phyloP scores from a whole-genome alignment of 2,329 filamentous ascomycete species.

The Arthrobotrys iridis region DNA sequence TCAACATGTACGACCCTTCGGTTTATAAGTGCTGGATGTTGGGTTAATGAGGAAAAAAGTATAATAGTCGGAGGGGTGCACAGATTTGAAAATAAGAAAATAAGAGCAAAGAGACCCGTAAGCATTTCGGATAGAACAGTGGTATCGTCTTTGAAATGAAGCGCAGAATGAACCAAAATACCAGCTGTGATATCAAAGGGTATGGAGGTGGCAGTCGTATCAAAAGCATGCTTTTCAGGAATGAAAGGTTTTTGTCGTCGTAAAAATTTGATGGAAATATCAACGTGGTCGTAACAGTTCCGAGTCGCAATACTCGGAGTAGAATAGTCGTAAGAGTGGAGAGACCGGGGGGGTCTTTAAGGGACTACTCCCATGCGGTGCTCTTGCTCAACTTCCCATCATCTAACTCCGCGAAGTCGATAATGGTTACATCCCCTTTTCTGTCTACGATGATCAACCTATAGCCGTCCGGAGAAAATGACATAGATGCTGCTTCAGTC shows the following conservation, averaged over 20 bases:
- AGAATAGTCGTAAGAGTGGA: slow-evolving; percentile 9
- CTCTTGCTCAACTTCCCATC: slow-evolving; percentile 49
- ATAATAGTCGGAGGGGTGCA: too few species aligned
- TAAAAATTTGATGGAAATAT: neutral
- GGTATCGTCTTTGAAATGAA: slow-evolving; percentile 6
- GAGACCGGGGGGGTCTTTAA: neutral
- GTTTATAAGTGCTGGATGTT: too few species aligned
- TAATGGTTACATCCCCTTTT: slow-evolving; percentile 50
- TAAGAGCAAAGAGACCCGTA: neutral
- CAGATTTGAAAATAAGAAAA: neutral
- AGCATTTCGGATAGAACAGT: neutral
- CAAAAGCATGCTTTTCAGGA: neutral
- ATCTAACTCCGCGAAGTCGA: slow-evolving; percentile 53
- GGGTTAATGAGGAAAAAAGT: too few species aligned
- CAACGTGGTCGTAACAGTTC: neutral
- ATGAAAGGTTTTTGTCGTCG: neutral
- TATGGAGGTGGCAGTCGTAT: neutral
- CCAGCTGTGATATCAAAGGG: neutral
- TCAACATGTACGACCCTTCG: neutral
- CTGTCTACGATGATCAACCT: slow-evolving; percentile 50
- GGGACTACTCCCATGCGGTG: slow-evolving; percentile 40
- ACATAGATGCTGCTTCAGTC: slow-evolving; percentile 48
- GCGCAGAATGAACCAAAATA: neutral
- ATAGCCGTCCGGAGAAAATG: slow-evolving; percentile 48
- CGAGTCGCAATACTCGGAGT: neutral